These are phyloP conservation scores for Amauroascus niger DNA, from an alignment of 2,329 filamentous ascomycete genomes.

Conservation along the genomic window DNA sequence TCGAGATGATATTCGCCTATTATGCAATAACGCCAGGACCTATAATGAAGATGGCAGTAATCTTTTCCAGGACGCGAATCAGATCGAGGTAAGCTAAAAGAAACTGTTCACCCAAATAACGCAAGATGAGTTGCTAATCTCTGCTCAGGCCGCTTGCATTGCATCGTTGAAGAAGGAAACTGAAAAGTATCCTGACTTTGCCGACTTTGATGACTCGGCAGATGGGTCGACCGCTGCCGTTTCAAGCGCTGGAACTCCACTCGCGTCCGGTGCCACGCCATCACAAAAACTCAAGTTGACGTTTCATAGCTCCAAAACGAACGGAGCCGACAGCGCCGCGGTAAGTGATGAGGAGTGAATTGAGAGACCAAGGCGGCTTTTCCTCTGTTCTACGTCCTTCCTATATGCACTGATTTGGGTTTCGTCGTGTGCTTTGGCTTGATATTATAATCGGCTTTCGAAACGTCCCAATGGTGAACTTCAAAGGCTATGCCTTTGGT, in stretches of 20 bases:
- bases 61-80: constrained; percentile 82
- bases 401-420: neutral
- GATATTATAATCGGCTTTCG: no score
- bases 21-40: constrained; percentile 84
- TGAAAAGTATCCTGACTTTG: constrained; percentile 46
- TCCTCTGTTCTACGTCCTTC: neutral
- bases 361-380: neutral
- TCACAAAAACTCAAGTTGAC: constrained; percentile 57
- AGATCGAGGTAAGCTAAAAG: constrained; percentile 65
- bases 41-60: constrained; percentile 96
- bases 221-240: constrained; percentile 43
- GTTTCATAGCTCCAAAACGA: constrained; percentile 37
- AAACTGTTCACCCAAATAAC: neutral
- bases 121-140: neutral
- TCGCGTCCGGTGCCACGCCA: constrained; percentile 45
- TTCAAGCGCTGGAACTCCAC: constrained; percentile 50
- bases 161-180: constrained; percentile 47
- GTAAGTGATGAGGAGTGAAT: constrained; percentile 28
- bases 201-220: constrained; percentile 45
- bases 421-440: no score
- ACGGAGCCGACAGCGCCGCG: constrained; percentile 26
- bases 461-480: neutral
- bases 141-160: constrained; percentile 40
- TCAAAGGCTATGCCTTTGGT: no score
- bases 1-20: constrained; percentile 67